phyloP scores from a whole-genome alignment of 2,329 filamentous ascomycete species.

The Remersonia thermophila region DNA sequence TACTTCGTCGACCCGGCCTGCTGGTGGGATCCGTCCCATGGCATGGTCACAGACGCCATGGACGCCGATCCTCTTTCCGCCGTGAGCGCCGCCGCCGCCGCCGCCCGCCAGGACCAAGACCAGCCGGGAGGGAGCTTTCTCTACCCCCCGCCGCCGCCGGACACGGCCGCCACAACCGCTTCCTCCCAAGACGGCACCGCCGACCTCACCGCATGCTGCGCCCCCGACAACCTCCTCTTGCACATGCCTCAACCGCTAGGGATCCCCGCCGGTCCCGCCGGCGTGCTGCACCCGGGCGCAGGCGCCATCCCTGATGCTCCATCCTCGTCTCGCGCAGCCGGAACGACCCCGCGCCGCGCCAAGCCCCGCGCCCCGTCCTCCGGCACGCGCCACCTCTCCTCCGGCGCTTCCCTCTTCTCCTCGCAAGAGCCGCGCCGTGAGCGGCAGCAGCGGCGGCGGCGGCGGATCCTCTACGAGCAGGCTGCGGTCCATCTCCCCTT shows the following conservation, averaged over 20 bases:
- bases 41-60: slow-evolving; percentile 4
- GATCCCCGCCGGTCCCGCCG: no score
- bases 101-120: slow-evolving; percentile 25
- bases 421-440: slow-evolving; percentile 27
- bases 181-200: not conserved
- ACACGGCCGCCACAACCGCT: no score
- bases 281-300: slow-evolving; percentile 22
- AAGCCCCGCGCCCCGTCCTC: slow-evolving; percentile 43
- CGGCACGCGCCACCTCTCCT: slow-evolving; percentile 35
- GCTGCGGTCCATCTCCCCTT: no score
- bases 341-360: slow-evolving; percentile 3
- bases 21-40: slow-evolving; percentile 23
- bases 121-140: slow-evolving; percentile 6
- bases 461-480: slow-evolving; percentile 1
- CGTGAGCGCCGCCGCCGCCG: slow-evolving; percentile 1
- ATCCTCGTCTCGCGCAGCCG: slow-evolving; percentile 1
- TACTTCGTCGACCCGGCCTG: slow-evolving; percentile 9
- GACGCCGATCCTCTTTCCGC: slow-evolving; percentile 6
- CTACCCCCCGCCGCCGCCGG: slow-evolving; percentile 5
- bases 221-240: slow-evolving; percentile 34
- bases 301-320: slow-evolving; percentile 1
- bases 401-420: slow-evolving; percentile 24
- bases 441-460: slow-evolving; percentile 18
- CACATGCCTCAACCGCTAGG: slow-evolving; percentile 38
- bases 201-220: slow-evolving; percentile 3